Evolutionary conservation across 345 rosid genomes (phyloP), one percentile per base, ranked within the genome.

Genomic region (Euphorbia peplus): DNA sequence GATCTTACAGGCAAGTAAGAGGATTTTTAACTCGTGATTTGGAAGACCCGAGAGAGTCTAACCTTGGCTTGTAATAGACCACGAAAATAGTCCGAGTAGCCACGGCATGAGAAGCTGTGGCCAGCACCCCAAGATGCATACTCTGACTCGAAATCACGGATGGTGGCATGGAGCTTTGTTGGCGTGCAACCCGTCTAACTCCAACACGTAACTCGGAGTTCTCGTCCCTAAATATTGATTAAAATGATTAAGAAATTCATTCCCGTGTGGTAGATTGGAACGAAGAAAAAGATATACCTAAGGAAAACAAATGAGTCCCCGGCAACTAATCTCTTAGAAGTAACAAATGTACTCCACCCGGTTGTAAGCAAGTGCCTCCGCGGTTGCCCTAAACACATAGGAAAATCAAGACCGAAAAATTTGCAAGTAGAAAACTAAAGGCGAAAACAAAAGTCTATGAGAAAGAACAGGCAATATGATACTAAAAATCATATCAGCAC

Each of bases 111-210:
- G 83, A 84, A 64, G 99, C 99, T 62, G 98, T 91, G 59, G 98
- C 97, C 74, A 95, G 91, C 73, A 95, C 99, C 37, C 97, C 99
- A 0, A 95, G 80, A 75, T 90, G 97, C 98, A 95, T 91, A 83
- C 89, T 91, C 74, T 88, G 97, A 66, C 97, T 86, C 41, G 99
- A 95, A 73, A 95, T 91, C 73, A 95, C 93, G 5, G 98, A 90
- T 32, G 96, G 79, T 14, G 97, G 91, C 95, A 87, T 88, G 78
- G 76, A 80, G 73, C 79, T 85, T 70, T 83, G 93, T 70, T 90
- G 95, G 9, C 80, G 82, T 74, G 85, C 82, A 73, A 84, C 82
- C 72, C 88, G 95, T 54, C 90, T 85, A 75, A 90, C 89, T 30
- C 97, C 99, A 68, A 91, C 95, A 14, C 86, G 88, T 62, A 95